Conservation (phyloP, 441 rosid species). For the Dalechampia spathulata region DNA sequence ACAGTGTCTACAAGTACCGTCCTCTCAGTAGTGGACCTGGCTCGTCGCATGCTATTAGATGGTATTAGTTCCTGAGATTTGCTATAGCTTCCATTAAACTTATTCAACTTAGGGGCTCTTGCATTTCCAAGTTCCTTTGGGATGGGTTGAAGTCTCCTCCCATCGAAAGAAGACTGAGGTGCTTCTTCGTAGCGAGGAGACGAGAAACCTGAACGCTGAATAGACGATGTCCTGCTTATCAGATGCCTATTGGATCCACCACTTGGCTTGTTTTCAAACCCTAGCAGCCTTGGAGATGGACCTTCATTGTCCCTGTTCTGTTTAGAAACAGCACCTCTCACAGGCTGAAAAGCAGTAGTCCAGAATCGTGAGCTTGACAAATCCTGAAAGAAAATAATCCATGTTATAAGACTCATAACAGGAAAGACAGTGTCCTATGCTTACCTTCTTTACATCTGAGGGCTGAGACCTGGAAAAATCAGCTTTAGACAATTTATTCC, state of each 20-base stretch:
- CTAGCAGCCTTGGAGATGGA: conserved; percentile 33
- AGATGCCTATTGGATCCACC: conserved; percentile 36
- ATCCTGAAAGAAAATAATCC: not conserved
- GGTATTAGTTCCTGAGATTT: conserved; percentile 57
- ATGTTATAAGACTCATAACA: conserved; percentile 3
- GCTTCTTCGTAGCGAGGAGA: conserved; percentile 49
- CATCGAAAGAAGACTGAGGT: conserved; percentile 45
- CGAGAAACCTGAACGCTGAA: conserved; percentile 35
- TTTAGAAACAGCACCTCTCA: conserved; percentile 35
- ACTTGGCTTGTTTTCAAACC: conserved; percentile 28
- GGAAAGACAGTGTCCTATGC: not conserved
- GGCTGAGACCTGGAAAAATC: conserved; percentile 32
- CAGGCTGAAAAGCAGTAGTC: conserved; percentile 31
- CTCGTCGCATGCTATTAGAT: conserved; percentile 20
- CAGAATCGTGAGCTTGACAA: conserved; percentile 1
- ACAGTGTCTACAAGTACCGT: conserved; percentile 49
- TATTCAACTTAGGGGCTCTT: conserved; percentile 30
- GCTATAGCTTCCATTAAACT: conserved; percentile 30
- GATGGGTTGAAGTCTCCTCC: conserved; percentile 36
- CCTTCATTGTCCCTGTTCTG: conserved; percentile 28
- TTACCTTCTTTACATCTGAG: conserved; percentile 48
- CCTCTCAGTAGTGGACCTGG: conserved; percentile 53
- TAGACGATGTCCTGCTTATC: conserved; percentile 43
- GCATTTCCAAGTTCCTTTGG: conserved; percentile 44
- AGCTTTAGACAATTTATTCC: conserved; percentile 36